Evolutionary conservation across 352 stramenopile species (phyloP), one percentile per base, ranked within the genome.

Genomic region (Phytopythium ostracodes): DNA sequence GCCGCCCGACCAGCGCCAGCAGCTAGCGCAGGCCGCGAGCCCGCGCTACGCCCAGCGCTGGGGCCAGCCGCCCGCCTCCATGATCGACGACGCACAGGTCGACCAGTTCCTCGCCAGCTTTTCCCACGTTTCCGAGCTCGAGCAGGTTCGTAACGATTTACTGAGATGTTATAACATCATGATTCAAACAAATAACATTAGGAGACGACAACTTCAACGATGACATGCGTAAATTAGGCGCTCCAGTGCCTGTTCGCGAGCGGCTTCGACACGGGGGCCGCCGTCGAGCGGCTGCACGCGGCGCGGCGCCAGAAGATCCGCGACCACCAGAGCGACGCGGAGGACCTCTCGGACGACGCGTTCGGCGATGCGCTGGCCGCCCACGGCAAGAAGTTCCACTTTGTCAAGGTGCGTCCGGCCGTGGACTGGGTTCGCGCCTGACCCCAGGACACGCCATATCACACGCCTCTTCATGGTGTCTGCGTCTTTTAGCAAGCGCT

Each of bases 311-410:
- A 68, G 43, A 62, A 65, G 33, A 61, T 66, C 17, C 72, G 65
- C 52, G 62, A 54, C 6, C 54, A 66, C 42, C 63, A 63, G 10
- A 44, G 76, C 55, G 64, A 62, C 17, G 58, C 67, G 36, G 40
- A 76, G n/a, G 58, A 53, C 33, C 25, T 92, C 12, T 53, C 49
- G 17, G 60, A 79, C 42, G 67, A 83, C 31, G 60, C 56, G 4
- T 90, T 90, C 40, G 76, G 77, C 46, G 50, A 58, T 12, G 78
- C 79, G 11, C 47, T 92, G 0, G 31, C 49, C 4, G 66, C 63
- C 2, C 67, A 90, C 29, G 79, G 75, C 60, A 92, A 92, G 62
- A 78, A 73, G 43, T 92, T 92, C 24, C 73, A 77, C 42, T 51
- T 76, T 1, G 77, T 92, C 17, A 68, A 88, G 67, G 82, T 91